Conservation (phyloP, 1,284 basidiomycete species). For the Laetiporus sulphureus region DNA sequence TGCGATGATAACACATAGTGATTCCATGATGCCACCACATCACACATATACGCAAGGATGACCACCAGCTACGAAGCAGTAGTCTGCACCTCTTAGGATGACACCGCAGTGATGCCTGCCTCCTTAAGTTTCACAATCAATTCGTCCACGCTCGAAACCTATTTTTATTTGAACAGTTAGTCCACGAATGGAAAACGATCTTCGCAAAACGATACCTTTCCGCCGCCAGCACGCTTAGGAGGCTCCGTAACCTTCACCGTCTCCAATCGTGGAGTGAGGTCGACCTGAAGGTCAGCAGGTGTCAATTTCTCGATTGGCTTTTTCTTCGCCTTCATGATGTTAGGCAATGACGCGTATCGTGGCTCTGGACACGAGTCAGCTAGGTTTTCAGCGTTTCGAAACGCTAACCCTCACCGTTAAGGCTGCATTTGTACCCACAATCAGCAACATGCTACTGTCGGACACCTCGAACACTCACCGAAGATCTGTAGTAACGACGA, state of each 20-base stretch:
- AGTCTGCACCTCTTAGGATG: no score
- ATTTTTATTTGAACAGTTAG: no score
- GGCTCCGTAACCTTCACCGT: constrained; percentile 91
- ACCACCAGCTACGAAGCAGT: no score
- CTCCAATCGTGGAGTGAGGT: constrained; percentile 78
- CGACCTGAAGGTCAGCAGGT: constrained; percentile 78
- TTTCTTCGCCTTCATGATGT: constrained; percentile 99
- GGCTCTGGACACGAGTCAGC: constrained; percentile 52
- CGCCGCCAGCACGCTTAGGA: constrained; percentile 85
- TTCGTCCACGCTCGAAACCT: constrained; percentile 86
- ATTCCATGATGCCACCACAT: no score
- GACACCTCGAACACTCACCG: constrained; percentile 51
- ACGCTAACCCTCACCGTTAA: no score
- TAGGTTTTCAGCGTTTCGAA: no score
- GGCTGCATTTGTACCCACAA: no score
- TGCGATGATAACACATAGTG: neutral
- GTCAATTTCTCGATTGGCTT: constrained; percentile 89
- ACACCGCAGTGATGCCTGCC: constrained; percentile 66
- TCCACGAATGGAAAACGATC: no score
- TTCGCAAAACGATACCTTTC: no score
- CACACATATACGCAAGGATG: no score
- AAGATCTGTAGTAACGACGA: constrained; percentile 91
- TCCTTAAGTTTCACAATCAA: constrained; percentile 88
- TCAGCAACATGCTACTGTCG: no score
- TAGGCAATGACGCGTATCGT: constrained; percentile 89